These are phyloP conservation scores for Patellifolia procumbens DNA, from an alignment of 179 eudicot genomes.

Conservation along the genomic window DNA sequence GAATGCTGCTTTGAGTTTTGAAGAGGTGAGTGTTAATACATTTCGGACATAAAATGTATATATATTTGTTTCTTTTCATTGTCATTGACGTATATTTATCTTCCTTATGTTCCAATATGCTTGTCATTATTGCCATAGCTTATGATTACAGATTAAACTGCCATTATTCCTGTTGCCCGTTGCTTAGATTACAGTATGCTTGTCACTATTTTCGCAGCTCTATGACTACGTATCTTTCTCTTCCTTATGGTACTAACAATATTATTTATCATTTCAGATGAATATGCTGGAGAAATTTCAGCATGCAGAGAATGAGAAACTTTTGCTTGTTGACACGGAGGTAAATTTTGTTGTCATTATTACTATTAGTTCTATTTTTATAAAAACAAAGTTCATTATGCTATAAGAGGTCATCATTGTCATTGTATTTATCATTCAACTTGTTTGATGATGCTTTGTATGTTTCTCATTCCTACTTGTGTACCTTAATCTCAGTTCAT, in stretches of 20 bases:
- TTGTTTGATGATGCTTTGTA: background rate
- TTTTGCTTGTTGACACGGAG: conserved; percentile 53
- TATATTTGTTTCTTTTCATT: background rate
- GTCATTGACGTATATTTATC: conserved; percentile 3
- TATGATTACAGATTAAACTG: background rate
- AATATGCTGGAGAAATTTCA: conserved; percentile 52
- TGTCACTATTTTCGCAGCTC: too few relatives aligned
- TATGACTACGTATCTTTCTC: too few relatives aligned
- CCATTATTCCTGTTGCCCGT: too few relatives aligned
- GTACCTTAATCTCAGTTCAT: conserved; percentile 10
- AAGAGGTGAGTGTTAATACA: conserved; percentile 40
- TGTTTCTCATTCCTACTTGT: background rate
- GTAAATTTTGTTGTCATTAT: conserved; percentile 28
- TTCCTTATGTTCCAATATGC: conserved; percentile 1
- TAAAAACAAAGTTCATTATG: too few relatives aligned
- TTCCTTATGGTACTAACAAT: conserved; percentile 1
- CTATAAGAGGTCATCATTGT: background rate
- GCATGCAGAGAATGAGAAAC: conserved; percentile 56
- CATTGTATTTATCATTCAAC: background rate
- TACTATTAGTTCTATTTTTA: background rate
- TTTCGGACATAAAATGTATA: background rate
- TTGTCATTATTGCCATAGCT: conserved; percentile 11
- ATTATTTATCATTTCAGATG: conserved; percentile 38
- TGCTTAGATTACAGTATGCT: too few relatives aligned
- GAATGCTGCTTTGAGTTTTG: conserved; percentile 38